These are phyloP conservation scores for Backusella sp. DNA, from an alignment of 192 early-diverging fungal genomes.

Conservation along the genomic window DNA sequence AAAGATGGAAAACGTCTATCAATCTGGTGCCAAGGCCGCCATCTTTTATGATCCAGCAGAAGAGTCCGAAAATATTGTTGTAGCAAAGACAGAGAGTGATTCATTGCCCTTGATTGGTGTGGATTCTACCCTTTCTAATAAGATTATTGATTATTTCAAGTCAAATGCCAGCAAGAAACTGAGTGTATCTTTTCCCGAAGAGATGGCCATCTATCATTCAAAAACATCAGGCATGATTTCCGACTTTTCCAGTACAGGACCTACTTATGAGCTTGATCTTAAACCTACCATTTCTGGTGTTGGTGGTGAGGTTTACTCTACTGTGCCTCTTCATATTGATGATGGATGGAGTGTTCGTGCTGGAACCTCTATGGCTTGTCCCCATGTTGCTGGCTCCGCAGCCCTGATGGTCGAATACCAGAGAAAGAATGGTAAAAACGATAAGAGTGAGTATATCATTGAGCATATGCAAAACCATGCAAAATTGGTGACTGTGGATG, in stretches of 20 bases:
- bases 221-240: slow-evolving; percentile 62
- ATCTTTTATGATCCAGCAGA: slow-evolving; percentile 45
- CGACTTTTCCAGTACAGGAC: slow-evolving; percentile 71
- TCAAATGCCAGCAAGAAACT: background rate
- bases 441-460: slow-evolving; percentile 20
- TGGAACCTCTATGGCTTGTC: slow-evolving; percentile 42
- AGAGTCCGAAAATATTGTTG: background rate
- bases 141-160: slow-evolving; percentile 45
- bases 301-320: slow-evolving; percentile 50
- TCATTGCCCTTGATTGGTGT: slow-evolving; percentile 56
- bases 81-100: slow-evolving; percentile 25
- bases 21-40: slow-evolving; percentile 58
- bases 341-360: slow-evolving; percentile 41
- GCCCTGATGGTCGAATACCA: slow-evolving; percentile 39
- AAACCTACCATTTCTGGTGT: slow-evolving; percentile 47
- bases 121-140: slow-evolving; percentile 46
- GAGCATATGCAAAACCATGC: slow-evolving; percentile 40
- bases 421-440: slow-evolving; percentile 12
- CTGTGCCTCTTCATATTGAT: slow-evolving; percentile 42
- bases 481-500: background rate
- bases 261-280: slow-evolving; percentile 60
- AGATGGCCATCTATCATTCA: background rate
- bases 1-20: slow-evolving; percentile 54
- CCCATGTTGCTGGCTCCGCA: slow-evolving; percentile 45
- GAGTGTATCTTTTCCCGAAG: background rate